Base-by-base conservation (phyloP, 768 basidiomycete species). In the Pholiota microspora region DNA sequence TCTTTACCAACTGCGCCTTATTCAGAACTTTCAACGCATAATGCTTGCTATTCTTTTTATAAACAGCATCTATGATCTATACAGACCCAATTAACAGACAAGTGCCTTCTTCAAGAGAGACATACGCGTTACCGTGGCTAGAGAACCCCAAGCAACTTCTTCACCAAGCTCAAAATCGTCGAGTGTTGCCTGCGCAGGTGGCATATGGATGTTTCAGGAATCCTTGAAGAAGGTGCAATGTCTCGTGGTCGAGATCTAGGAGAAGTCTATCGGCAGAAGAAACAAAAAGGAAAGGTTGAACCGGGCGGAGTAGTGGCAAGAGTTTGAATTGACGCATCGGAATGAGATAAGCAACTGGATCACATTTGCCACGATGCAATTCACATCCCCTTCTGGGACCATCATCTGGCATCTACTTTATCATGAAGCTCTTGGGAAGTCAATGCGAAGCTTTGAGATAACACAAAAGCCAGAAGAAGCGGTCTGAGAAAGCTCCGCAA, bases 1-100 rank as follows among this genome's bases (percentile, higher is more conserved):
- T 86, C 66, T 85, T 81, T 53, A 84, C 80, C 47, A 95, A 77
- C 65, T 93, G 89, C 34, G 78, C 82, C 76, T 95, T 95, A 71
- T 92, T 89, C 49, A 94, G 77, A 13, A 90, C 65, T 59, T 73
- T 73, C 51, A 73, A 57, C 2, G 71, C 72, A 60, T 68, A 72
- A 42, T 67, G 69, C 42, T 70, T 69, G 31, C 59, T 54, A 36
- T 64, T 66, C 47, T 60, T 64, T 56, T 69, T 69, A 57, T 67
- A 66, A 51, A 62, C 60, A 15, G 55, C 68, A 51, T 67, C 66
- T 53, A 63, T 54, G 45, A 69, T 69, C 68, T 69, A 53, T 34
- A 13, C 27, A 49, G 32, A 15, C 49, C 31, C 7, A 31, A 55
- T 44, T 50, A 50, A 45, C 40, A 46, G 51, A 54, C 59, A 42